Conservation (phyloP, 192 early-diverging fungal genomes). For the Geranomyces variabilis region DNA sequence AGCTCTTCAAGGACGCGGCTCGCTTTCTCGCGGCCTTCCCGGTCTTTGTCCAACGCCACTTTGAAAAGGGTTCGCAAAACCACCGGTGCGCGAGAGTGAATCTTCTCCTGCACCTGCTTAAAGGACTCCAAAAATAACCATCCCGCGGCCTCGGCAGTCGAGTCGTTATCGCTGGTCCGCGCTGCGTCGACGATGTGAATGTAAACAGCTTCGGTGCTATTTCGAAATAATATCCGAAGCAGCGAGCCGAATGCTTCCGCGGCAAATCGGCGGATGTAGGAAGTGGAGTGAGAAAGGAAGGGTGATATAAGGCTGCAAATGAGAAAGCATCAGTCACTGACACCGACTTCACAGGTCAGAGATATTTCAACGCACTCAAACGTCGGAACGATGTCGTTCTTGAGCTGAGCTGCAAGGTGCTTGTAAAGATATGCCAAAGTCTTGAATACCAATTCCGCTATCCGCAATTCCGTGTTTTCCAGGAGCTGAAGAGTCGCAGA, state of each 20-base stretch:
- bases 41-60: slow-evolving; percentile 20
- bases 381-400: slow-evolving; percentile 69
- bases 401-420: slow-evolving; percentile 73
- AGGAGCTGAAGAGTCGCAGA: slow-evolving; percentile 66
- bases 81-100: slow-evolving; percentile 59
- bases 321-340: not conserved
- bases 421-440: slow-evolving; percentile 92
- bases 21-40: slow-evolving; percentile 30
- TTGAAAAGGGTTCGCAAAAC: slow-evolving; percentile 40
- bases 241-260: slow-evolving; percentile 92
- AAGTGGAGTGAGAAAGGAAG: slow-evolving; percentile 71
- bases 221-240: slow-evolving; percentile 73
- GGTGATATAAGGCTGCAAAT: slow-evolving; percentile 66
- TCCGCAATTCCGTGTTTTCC: slow-evolving; percentile 65
- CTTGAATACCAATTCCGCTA: slow-evolving; percentile 71
- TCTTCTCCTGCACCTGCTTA: slow-evolving; percentile 62
- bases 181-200: slow-evolving; percentile 61
- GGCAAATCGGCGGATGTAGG: slow-evolving; percentile 83
- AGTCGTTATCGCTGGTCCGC: slow-evolving; percentile 42
- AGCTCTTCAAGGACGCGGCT: slow-evolving; percentile 37
- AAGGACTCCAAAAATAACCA: slow-evolving; percentile 83
- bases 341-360: not conserved
- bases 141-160: slow-evolving; percentile 74
- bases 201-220: slow-evolving; percentile 64
- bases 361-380: slow-evolving; percentile 69